Evolutionary conservation across 2,329 filamentous ascomycete species (phyloP), one percentile per base, ranked within the genome.

Genomic region (Alternaria consortialis): DNA sequence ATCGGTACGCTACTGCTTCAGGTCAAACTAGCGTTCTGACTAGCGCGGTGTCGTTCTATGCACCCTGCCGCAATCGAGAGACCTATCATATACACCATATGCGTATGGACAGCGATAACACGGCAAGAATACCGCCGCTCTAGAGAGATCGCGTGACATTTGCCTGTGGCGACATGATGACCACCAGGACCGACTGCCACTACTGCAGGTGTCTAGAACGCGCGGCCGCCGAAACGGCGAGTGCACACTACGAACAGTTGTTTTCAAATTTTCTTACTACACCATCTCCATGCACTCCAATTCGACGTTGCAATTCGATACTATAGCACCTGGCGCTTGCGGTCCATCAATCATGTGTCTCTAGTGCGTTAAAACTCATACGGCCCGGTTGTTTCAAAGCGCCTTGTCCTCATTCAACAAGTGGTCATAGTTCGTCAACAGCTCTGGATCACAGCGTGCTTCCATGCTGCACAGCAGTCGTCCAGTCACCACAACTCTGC

Each of bases 361-460:
- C 9, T 53, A 12, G 37, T 32, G 39, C 37, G 25, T 11, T 55
- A 42, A 46, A 20, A 47, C 25, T 25, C n/a, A 39, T 23, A 55
- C 12, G 47, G 40, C 31, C 40, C 48, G 56, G 39, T 39, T 53
- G 56, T 58, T 53, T 58, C 40, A 44, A 44, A 20, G 7, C 37
- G 23, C 25, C 40, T 29, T 31, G 27, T 37, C 6, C 12, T 7
- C 23, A 31, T 27, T 36, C 32, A n/a, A 53, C 44, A 37, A 42
- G 17, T 15, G 23, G 56, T 15, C 47, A 40, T 46, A 17, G 25
- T 31, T 39, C 23, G 23, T 29, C 42, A 29, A n/a, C n/a, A 23
- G 17, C 7, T 34, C 3, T 44, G 23, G 29, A 20, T 13, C 6
- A n/a, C 12, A 9, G 42, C 53, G 31, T 31, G 3, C 43, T 17